phyloP scores from a whole-genome alignment of 2,329 filamentous ascomycete species.

The Fusarium ramigenum region DNA sequence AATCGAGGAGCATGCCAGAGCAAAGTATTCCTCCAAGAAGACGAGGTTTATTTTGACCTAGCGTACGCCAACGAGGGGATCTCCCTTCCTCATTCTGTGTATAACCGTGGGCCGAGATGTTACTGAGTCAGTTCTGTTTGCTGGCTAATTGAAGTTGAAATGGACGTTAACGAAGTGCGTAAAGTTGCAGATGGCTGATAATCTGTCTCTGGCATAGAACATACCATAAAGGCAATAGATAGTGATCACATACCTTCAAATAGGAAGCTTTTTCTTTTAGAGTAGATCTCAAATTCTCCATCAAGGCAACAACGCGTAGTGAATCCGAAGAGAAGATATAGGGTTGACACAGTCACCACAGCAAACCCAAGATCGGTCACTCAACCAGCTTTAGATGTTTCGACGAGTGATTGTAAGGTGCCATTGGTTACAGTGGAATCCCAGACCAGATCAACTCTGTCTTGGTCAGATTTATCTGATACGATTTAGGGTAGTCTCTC shows the following conservation, averaged over 20 bases:
- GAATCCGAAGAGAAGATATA: background rate
- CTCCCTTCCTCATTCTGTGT: accelerated
- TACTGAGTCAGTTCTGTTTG: too few relatives aligned
- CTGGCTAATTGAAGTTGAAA: background rate
- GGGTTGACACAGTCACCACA: background rate
- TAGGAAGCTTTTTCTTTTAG: background rate
- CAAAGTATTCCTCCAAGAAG: too few relatives aligned
- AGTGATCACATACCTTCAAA: background rate
- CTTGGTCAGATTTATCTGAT: background rate
- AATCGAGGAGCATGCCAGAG: background rate
- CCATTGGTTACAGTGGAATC: too few relatives aligned
- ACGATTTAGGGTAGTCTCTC: background rate
- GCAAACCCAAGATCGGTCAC: background rate
- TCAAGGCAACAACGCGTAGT: background rate
- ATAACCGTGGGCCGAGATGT: background rate
- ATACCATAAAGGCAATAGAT: too few relatives aligned
- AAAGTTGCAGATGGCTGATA: background rate
- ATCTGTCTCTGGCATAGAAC: background rate
- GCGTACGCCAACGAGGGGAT: accelerated
- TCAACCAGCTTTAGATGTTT: background rate
- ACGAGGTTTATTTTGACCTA: too few relatives aligned
- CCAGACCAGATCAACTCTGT: accelerated
- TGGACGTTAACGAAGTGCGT: background rate
- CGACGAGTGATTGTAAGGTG: accelerated
- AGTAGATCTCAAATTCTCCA: background rate